phyloP scores from a whole-genome alignment of 2,329 filamentous ascomycete genomes.

The Aureobasidium sp. region DNA sequence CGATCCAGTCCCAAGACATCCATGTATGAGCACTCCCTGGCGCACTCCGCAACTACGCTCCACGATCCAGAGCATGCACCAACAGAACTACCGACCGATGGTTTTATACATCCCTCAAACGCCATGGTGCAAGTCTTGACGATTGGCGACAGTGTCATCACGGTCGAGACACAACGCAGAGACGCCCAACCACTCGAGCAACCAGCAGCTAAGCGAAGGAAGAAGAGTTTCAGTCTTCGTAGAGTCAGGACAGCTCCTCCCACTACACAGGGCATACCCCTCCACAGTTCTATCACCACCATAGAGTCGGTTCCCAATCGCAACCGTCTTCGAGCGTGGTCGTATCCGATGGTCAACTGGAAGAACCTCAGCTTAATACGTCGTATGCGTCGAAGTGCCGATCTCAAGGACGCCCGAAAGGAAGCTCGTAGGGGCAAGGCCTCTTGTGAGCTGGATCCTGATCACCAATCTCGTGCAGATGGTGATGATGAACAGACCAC shows the following conservation, averaged over 20 bases:
- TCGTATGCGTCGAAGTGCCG: not conserved
- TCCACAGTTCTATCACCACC: not conserved
- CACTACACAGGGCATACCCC: not conserved
- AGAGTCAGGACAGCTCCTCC: not conserved
- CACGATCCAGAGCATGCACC: not conserved
- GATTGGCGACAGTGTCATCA: conserved; percentile 1
- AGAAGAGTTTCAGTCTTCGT: not conserved
- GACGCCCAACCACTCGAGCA: not conserved
- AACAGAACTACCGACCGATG: not conserved
- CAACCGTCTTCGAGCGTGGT: not conserved
- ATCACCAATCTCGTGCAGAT: not conserved
- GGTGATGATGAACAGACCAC: not conserved
- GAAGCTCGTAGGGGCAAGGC: conserved; percentile 1
- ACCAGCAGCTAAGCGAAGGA: not conserved
- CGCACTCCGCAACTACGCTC: not conserved
- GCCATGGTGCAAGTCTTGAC: not conserved
- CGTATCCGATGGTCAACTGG: not conserved
- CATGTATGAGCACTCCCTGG: not conserved
- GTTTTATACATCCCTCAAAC: not conserved
- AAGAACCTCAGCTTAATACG: not conserved
- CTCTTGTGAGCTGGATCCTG: not conserved
- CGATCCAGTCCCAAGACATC: not conserved
- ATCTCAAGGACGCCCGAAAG: not conserved
- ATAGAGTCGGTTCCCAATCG: not conserved
- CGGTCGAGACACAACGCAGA: not conserved